A percentile compares a stretch with the other conserved stretches of the same genome.
phyloP scores from a whole-genome alignment of 1,284 basidiomycete species.

The Takashimella koratensis region DNA sequence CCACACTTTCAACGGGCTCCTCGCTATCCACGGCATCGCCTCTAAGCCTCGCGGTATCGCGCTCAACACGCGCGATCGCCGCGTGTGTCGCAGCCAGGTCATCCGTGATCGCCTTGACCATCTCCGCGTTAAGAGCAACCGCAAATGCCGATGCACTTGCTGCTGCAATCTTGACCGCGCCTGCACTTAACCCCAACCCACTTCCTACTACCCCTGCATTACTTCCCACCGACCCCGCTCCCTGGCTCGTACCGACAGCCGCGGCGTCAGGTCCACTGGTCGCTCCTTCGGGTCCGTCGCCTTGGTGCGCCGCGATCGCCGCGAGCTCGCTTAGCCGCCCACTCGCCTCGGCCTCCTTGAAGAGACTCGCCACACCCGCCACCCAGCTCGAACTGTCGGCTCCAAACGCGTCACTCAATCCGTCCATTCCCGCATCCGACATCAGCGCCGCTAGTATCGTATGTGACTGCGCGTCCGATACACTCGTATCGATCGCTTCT shows the following conservation, averaged over 20 bases:
- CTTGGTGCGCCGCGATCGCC: slow-evolving; percentile 32
- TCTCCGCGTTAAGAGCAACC: slow-evolving; percentile 37
- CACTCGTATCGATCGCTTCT: slow-evolving; percentile 2
- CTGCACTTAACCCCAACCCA: background rate
- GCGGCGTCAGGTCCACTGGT: background rate
- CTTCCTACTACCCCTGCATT: background rate
- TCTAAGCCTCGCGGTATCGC: slow-evolving; percentile 15
- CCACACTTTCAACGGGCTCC: background rate
- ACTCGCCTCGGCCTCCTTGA: slow-evolving; percentile 33
- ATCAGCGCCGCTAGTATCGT: slow-evolving; percentile 41
- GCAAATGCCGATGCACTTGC: slow-evolving; percentile 20
- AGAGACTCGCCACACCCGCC: slow-evolving; percentile 34
- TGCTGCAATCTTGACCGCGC: background rate
- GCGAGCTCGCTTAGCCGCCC: slow-evolving; percentile 42
- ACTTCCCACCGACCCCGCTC: background rate
- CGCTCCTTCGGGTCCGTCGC: slow-evolving; percentile 3
- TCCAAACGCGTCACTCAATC: slow-evolving; percentile 13
- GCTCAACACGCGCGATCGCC: slow-evolving; percentile 26
- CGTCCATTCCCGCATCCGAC: slow-evolving; percentile 12
- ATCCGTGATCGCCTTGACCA: slow-evolving; percentile 37
- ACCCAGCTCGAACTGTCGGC: slow-evolving; percentile 24
- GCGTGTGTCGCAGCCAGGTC: slow-evolving; percentile 35
- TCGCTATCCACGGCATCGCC: too few relatives aligned
- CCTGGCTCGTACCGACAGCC: background rate
- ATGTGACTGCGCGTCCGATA: slow-evolving; percentile 33